Percentiles rank a stretch among this genome's conserved stretches.
These are phyloP conservation scores for Penicillium sp. DNA, from an alignment of 2,329 filamentous ascomycete species.

Conservation along the genomic window DNA sequence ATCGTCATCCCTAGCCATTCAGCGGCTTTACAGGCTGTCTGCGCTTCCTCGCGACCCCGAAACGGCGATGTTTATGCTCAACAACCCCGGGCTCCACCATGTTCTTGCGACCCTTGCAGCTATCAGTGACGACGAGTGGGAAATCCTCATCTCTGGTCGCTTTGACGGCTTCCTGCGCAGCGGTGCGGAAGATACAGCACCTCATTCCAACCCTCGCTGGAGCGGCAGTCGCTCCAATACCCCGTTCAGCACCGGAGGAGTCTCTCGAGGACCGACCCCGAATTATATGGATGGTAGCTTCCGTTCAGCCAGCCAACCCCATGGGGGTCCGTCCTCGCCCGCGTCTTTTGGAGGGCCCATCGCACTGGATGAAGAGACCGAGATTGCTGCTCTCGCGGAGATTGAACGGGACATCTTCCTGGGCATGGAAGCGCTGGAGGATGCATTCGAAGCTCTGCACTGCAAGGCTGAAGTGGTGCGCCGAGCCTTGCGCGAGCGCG, in stretches of 20 bases:
- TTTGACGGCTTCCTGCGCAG: constrained; percentile 97
- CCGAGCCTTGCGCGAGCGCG: constrained; percentile 73
- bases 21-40: constrained; percentile 76
- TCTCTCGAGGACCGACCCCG: constrained; percentile 36
- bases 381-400: constrained; percentile 84
- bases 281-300: constrained; percentile 41
- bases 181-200: constrained; percentile 65
- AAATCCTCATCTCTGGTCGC: constrained; percentile 86
- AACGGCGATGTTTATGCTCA: constrained; percentile 78
- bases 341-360: constrained; percentile 69
- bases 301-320: constrained; percentile 42
- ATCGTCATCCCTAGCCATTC: constrained; percentile 73
- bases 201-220: constrained; percentile 26
- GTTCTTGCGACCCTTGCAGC: constrained; percentile 82
- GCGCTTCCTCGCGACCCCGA: constrained; percentile 78
- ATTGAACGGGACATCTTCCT: constrained; percentile 89
- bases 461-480: constrained; percentile 77
- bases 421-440: constrained; percentile 91
- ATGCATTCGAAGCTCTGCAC: constrained; percentile 91
- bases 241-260: constrained; percentile 32
- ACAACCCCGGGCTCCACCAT: constrained; percentile 76
- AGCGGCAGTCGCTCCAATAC: constrained; percentile 42
- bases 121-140: constrained; percentile 92
- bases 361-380: constrained; percentile 88
- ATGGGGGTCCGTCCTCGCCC: constrained; percentile 50